A percentile compares a stretch with the other conserved stretches of the same genome.
phyloP scores from a whole-genome alignment of 148 eudicot species.

The Chenopodium quinoa region DNA sequence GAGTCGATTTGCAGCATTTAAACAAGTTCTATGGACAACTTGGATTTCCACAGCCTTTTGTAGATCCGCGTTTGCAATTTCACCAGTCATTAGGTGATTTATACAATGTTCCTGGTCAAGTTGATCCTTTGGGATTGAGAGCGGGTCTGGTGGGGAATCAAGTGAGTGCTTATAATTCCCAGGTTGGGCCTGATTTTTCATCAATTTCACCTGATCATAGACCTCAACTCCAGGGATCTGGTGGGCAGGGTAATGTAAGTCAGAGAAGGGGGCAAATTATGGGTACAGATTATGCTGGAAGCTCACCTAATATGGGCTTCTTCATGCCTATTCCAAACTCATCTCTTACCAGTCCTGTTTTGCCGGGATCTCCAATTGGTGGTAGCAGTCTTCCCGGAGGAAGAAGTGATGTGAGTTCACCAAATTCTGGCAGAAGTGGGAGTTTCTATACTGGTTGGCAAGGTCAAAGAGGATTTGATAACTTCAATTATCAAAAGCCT shows the following conservation, averaged over 20 bases:
- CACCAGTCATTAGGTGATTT: constrained; percentile 49
- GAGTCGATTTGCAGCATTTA: constrained; percentile 46
- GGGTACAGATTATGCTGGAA: constrained; percentile 45
- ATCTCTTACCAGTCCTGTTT: constrained; percentile 69
- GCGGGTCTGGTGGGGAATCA: constrained; percentile 38
- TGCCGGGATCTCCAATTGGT: constrained; percentile 68
- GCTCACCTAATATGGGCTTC: constrained; percentile 44
- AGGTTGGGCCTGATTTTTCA: constrained; percentile 33
- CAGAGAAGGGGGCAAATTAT: constrained; percentile 45
- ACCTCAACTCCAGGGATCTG: constrained; percentile 42
- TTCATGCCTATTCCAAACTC: constrained; percentile 52
- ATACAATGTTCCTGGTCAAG: constrained; percentile 50
- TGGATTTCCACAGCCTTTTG: constrained; percentile 45
- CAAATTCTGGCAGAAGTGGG: constrained; percentile 48
- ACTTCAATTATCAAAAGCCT: constrained; percentile 45
- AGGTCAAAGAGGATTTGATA: constrained; percentile 57
- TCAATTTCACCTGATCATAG: constrained; percentile 40
- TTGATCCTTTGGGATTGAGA: constrained; percentile 43
- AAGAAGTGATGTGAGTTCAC: constrained; percentile 54
- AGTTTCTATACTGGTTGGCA: constrained; percentile 58
- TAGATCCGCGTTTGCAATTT: constrained; percentile 53
- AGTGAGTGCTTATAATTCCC: constrained; percentile 38
- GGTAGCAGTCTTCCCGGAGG: constrained; percentile 46
- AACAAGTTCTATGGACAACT: constrained; percentile 52
- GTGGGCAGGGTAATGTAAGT: constrained; percentile 29